These are phyloP conservation scores for Corrigiola litoralis DNA, from an alignment of 179 eudicot species.

Conservation along the genomic window DNA sequence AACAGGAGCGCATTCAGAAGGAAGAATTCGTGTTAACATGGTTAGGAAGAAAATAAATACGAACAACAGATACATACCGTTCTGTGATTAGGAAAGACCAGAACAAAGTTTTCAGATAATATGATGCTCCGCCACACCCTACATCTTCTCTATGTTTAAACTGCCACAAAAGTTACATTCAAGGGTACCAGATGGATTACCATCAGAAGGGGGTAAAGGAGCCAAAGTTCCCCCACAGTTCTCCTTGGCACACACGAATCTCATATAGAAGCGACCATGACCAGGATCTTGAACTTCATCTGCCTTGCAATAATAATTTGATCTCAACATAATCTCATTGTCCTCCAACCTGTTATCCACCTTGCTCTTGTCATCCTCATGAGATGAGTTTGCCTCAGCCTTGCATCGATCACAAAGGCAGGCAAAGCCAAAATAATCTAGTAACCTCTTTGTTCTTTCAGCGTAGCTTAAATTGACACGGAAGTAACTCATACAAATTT, in stretches of 20 bases:
- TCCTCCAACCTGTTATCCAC: background rate
- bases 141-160: no score
- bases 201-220: constrained; percentile 49
- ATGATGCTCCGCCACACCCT: no score
- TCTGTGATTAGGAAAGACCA: no score
- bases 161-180: constrained; percentile 79
- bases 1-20: no score
- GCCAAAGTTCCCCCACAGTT: constrained; percentile 85
- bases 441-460: constrained; percentile 57
- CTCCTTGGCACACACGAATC: constrained; percentile 55
- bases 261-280: constrained; percentile 53
- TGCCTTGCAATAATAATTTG: background rate
- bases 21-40: no score
- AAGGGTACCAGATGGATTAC: constrained; percentile 28
- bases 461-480: constrained; percentile 51
- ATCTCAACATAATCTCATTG: no score
- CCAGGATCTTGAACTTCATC: constrained; percentile 40
- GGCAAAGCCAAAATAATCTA: constrained; percentile 61
- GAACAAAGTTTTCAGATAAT: no score
- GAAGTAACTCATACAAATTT: constrained; percentile 75
- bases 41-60: no score
- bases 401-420: constrained; percentile 73
- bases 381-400: constrained; percentile 33
- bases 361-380: background rate
- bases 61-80: no score